Conservation (phyloP, 2,329 filamentous ascomycete species). For the Amesomyces nigricolor region DNA sequence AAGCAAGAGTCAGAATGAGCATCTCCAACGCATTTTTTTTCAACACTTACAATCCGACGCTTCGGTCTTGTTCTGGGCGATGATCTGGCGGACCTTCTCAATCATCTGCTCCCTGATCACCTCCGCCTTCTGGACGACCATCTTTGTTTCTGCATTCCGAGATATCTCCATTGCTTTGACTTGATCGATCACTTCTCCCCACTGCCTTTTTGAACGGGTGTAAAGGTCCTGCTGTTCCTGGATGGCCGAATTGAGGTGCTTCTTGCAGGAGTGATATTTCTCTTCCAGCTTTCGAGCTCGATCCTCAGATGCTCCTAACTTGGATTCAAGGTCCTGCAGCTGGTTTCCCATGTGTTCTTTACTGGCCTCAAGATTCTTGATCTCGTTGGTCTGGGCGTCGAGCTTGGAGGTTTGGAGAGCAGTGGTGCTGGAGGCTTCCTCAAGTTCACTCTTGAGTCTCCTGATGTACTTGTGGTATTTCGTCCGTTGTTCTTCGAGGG, state of each 20-base stretch:
- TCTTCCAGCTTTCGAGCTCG: constrained; percentile 31
- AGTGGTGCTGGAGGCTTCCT: background rate
- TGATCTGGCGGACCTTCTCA: constrained; percentile 21
- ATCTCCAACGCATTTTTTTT: no score
- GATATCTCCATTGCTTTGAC: constrained; percentile 31
- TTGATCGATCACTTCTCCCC: constrained; percentile 32
- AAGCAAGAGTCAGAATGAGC: constrained; percentile 3
- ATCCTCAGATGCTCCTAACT: constrained; percentile 26
- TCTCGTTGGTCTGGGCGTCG: constrained; percentile 15
- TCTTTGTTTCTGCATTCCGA: constrained; percentile 23
- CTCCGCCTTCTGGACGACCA: constrained; percentile 32
- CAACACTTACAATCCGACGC: constrained; percentile 18
- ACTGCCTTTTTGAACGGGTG: constrained; percentile 30
- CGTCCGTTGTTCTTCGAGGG: constrained; percentile 15
- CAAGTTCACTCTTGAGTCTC: constrained; percentile 15
- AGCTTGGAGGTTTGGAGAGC: constrained; percentile 6
- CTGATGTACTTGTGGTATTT: constrained; percentile 22
- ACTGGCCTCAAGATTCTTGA: constrained; percentile 15
- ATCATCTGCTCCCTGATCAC: constrained; percentile 31
- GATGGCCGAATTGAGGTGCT: constrained; percentile 41
- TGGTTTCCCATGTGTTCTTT: constrained; percentile 14
- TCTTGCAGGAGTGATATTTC: constrained; percentile 33
- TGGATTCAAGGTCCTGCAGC: constrained; percentile 25
- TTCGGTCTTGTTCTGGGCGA: constrained; percentile 22
- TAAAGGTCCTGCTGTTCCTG: constrained; percentile 43